Base-by-base conservation (phyloP, 371 early-diverging fungal genomes). In the Apophysomyces sp. region DNA sequence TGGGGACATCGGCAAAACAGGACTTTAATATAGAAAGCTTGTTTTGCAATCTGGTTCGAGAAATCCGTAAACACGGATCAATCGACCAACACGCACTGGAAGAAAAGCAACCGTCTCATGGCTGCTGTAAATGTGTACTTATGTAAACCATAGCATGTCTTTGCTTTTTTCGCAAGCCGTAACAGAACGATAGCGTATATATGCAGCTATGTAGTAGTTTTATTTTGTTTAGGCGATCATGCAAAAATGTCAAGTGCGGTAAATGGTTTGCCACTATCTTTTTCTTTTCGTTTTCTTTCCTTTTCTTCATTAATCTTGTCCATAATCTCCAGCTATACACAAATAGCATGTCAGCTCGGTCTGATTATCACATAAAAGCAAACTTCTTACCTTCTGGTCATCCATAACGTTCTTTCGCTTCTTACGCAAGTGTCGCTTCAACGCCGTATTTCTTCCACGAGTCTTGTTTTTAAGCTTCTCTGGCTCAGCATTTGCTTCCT, bases 371-470 rank as follows among this genome's bases (percentile, higher is more conserved):
- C 41, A 52, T 4, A 52, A 11, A 7, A 16, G 37, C 24, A n/a
- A 55, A n/a, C n/a, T 52, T 26, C 51, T 67, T 73, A 84, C 86
- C 80, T 80, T 76, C 62, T 73, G 72, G 53, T 83, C 81, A 69
- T 94, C 96, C 60, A 92, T 75, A 39, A 94, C 82, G 63, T 94
- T 94, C 62, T 83, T 75, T 71, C 57, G 51, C 73, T 89, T 88
- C 80, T 89, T 89, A 37, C 94, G 81, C 58, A 89, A 66, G 61
- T 85, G 89, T 58, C 92, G 81, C 68, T 88, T 86, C 44, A 86
- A 77, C 2, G 92, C 81, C 13, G 92, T 91, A 61, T 88, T 90
- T 79, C 90, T 90, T 59, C 93, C 94, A 66, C 93, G 81, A 62
- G 82, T 86, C 70, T 76, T 86, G 72, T 88, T 88, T 72, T 76